A percentile compares a stretch with the other conserved stretches of the same genome.
These are phyloP conservation scores for Ulmus americana DNA, from an alignment of 331 rosid species.

Conservation along the genomic window DNA sequence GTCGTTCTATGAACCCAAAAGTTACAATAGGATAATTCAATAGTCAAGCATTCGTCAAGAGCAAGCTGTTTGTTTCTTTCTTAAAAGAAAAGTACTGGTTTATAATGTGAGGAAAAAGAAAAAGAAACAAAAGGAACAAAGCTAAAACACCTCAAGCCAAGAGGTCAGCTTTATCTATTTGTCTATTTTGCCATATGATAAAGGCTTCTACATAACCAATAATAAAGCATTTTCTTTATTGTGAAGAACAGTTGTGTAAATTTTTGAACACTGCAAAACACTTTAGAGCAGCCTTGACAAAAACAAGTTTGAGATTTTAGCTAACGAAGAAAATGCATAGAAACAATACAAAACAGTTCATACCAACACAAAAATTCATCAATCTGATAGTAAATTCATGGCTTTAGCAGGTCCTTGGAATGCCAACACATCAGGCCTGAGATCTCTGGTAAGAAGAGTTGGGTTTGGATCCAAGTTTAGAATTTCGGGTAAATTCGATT, in stretches of 20 bases:
- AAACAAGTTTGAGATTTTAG: too few species aligned
- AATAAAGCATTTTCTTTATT: neutral
- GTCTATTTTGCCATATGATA: neutral
- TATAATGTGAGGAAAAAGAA: neutral
- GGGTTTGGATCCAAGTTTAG: slow-evolving; percentile 18
- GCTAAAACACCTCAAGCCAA: neutral
- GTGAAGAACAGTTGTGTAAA: neutral
- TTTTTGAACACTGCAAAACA: too few species aligned
- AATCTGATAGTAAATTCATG: neutral
- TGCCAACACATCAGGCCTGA: slow-evolving; percentile 20
- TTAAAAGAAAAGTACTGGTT: too few species aligned
- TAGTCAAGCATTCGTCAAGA: neutral
- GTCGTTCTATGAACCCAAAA: neutral
- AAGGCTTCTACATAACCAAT: neutral
- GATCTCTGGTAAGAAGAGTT: slow-evolving; percentile 31
- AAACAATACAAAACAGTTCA: neutral
- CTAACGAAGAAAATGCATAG: neutral
- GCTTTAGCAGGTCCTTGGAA: slow-evolving; percentile 23
- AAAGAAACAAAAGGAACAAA: neutral
- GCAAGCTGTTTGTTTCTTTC: neutral
- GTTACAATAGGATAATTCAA: neutral
- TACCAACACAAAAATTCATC: neutral
- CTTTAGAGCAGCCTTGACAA: too few species aligned
- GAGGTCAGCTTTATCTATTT: neutral
- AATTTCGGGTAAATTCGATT: slow-evolving; percentile 28